These are phyloP conservation scores for Kwoniella botswanensis DNA, from an alignment of 768 basidiomycete genomes.

Conservation along the genomic window DNA sequence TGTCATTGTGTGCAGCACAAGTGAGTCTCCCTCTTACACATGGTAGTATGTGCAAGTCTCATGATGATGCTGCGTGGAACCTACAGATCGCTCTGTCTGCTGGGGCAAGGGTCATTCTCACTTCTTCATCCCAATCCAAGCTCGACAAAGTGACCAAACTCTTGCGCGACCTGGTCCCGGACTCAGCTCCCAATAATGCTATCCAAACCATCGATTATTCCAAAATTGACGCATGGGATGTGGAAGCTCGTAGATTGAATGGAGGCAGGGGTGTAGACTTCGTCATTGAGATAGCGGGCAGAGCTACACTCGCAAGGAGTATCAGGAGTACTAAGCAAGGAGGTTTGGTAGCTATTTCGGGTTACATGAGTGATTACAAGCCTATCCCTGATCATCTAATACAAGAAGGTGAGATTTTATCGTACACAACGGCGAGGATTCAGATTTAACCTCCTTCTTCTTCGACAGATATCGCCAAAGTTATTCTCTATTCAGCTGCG, in stretches of 20 bases:
- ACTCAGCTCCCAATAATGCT: constrained; percentile 27
- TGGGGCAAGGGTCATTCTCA: constrained; percentile 70
- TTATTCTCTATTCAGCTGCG: constrained; percentile 60
- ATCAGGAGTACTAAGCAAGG: constrained; percentile 41
- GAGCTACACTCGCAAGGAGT: constrained; percentile 44
- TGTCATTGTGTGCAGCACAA: constrained; percentile 62
- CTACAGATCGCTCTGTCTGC: constrained; percentile 69
- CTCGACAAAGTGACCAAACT: constrained; percentile 62
- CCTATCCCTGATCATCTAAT: constrained; percentile 36
- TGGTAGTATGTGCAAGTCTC: neutral
- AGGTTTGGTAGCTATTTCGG: constrained; percentile 50
- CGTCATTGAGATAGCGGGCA: constrained; percentile 51
- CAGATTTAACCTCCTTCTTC: neutral
- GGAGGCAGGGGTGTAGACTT: constrained; percentile 47
- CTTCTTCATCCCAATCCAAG: constrained; percentile 72
- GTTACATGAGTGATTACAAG: constrained; percentile 46
- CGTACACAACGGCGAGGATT: neutral
- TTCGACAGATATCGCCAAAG: constrained; percentile 52
- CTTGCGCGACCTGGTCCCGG: constrained; percentile 62
- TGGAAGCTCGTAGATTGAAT: constrained; percentile 62
- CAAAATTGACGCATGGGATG: constrained; percentile 66
- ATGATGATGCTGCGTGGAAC: neutral
- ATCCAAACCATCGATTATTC: constrained; percentile 67
- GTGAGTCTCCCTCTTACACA: constrained; percentile 19
- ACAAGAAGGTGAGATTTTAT: constrained; percentile 35